These are phyloP conservation scores for Aristolochia contorta DNA, from an alignment of 164 flowering plant species.

Conservation along the genomic window DNA sequence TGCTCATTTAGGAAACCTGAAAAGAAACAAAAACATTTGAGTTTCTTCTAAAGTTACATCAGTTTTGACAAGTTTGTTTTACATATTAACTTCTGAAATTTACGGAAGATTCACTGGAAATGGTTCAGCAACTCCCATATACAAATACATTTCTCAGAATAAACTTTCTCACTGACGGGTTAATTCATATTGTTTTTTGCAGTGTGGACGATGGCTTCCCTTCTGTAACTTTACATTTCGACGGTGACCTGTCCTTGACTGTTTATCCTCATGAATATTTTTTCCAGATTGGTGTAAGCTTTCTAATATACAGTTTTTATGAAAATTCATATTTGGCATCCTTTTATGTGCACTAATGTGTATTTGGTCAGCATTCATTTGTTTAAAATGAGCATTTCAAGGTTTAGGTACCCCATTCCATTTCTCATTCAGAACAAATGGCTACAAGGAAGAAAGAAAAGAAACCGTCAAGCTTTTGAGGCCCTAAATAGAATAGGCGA, in stretches of 20 bases:
- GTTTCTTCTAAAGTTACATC: no score
- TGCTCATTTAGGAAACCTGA: no score
- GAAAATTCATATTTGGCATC: not conserved
- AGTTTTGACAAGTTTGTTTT: no score
- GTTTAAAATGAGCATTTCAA: no score
- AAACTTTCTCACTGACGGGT: not conserved
- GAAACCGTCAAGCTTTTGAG: not conserved
- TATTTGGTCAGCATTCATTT: no score
- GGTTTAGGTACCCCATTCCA: no score
- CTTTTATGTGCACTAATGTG: no score
- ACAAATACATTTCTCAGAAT: not conserved
- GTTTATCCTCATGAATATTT: conserved; percentile 78
- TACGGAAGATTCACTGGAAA: not conserved
- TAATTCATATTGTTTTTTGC: conserved; percentile 14
- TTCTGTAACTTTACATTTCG: conserved; percentile 49
- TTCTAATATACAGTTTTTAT: not conserved
- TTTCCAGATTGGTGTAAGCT: conserved; percentile 47
- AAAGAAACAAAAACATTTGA: no score
- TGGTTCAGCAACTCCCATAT: not conserved
- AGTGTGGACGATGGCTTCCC: conserved; percentile 84
- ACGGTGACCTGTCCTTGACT: conserved; percentile 36
- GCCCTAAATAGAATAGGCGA: not conserved
- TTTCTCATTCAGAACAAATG: no score
- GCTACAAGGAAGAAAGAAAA: no score
- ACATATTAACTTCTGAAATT: not conserved